A percentile compares a stretch with the other conserved stretches of the same genome.
Conservation (phyloP, 257 asterid species). For the Linderniella brevidens region DNA sequence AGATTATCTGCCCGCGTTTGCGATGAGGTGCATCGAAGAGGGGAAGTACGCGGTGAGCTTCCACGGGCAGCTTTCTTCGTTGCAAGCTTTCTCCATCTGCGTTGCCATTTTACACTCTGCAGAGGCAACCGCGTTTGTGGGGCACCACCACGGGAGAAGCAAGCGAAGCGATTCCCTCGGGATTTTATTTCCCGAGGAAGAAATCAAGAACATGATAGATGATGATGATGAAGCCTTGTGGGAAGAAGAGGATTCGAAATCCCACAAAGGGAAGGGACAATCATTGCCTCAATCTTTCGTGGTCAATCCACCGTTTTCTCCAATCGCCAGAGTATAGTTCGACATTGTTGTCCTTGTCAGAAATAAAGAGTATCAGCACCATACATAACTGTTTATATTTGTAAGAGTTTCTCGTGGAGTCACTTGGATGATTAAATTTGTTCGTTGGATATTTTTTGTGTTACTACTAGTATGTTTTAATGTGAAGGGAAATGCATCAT, state of each 20-base stretch:
- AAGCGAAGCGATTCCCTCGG: slow-evolving; percentile 33
- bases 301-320: slow-evolving; percentile 79
- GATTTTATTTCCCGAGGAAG: slow-evolving; percentile 47
- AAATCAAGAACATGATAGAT: slow-evolving; percentile 29
- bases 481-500: too few species aligned
- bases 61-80: slow-evolving; percentile 68
- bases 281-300: slow-evolving; percentile 38
- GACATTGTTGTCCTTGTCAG: not conserved
- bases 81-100: slow-evolving; percentile 85
- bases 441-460: too few species aligned
- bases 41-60: slow-evolving; percentile 68
- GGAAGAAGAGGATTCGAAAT: slow-evolving; percentile 34
- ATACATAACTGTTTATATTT: not conserved
- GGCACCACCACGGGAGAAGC: slow-evolving; percentile 31
- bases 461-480: too few species aligned
- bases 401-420: too few species aligned
- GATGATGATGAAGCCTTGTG: too few species aligned
- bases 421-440: too few species aligned
- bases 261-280: slow-evolving; percentile 29
- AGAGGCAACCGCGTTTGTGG: slow-evolving; percentile 32
- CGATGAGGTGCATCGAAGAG: slow-evolving; percentile 33
- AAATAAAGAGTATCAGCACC: not conserved
- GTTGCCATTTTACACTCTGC: slow-evolving; percentile 53
- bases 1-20: slow-evolving; percentile 38
- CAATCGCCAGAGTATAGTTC: slow-evolving; percentile 48